phyloP scores from a whole-genome alignment of 1,284 basidiomycete species.

The Papiliotrema fonsecae region DNA sequence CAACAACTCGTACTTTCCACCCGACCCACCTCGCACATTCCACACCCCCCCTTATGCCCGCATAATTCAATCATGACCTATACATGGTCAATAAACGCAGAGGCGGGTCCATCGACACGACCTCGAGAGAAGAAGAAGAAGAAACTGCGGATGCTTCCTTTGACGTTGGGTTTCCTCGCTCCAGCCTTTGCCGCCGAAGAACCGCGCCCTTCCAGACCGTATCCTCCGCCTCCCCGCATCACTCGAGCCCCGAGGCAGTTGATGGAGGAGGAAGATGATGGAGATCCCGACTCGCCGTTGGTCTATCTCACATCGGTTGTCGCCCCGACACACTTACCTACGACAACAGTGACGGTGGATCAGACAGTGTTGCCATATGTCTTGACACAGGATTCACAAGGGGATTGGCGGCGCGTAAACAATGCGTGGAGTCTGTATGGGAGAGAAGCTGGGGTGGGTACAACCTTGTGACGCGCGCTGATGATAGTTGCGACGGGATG shows the following conservation, averaged over 20 bases:
- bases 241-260: neutral
- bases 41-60: too few relatives aligned
- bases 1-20: too few relatives aligned
- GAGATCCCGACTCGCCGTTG: neutral
- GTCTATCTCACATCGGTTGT: constrained; percentile 1
- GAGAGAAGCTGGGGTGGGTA: constrained; percentile 18
- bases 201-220: neutral
- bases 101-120: neutral
- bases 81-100: neutral
- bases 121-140: neutral
- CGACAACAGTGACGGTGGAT: constrained; percentile 3
- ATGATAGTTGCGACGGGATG: neutral
- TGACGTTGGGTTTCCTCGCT: neutral
- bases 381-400: constrained; percentile 21
- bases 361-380: constrained; percentile 29
- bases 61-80: constrained; percentile 1
- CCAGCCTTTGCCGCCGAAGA: neutral
- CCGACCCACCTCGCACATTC: too few relatives aligned
- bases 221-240: neutral
- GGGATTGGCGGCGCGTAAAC: constrained; percentile 25
- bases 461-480: neutral
- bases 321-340: constrained; percentile 5
- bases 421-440: constrained; percentile 36
- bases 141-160: neutral
- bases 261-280: neutral